phyloP scores from a whole-genome alignment of 2,329 filamentous ascomycete genomes.

The Fusarium sp. region DNA sequence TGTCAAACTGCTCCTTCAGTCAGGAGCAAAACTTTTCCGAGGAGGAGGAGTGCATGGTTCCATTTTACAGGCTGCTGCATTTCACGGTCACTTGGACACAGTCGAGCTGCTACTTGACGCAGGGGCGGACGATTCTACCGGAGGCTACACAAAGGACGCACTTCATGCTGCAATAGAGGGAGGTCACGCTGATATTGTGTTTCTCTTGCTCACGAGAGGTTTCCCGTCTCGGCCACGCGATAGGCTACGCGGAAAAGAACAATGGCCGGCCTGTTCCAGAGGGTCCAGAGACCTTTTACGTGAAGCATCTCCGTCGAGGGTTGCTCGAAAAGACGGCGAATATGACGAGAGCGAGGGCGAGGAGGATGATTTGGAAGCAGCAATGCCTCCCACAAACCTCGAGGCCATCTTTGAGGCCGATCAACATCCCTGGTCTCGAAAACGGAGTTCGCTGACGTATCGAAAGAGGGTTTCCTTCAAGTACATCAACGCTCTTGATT shows the following conservation, averaged over 20 bases:
- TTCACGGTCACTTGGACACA: neutral
- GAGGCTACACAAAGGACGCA: constrained; percentile 2
- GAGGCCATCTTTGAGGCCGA: neutral
- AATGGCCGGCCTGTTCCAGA: neutral
- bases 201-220: constrained; percentile 1
- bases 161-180: constrained; percentile 17
- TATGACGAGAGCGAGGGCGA: neutral
- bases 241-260: neutral
- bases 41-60: neutral
- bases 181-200: constrained; percentile 10
- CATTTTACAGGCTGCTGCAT: constrained; percentile 14
- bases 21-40: constrained; percentile 1
- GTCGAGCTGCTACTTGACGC: neutral
- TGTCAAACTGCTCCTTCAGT: neutral
- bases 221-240: neutral
- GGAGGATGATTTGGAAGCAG: neutral
- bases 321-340: neutral
- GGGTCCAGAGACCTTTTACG: neutral
- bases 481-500: neutral
- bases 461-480: neutral
- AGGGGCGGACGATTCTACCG: neutral
- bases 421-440: neutral
- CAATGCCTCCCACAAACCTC: neutral
- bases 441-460: neutral
- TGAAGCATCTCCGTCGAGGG: neutral